Conservation (phyloP, 768 basidiomycete species). For the Tylopilus vinaceipallidus region DNA sequence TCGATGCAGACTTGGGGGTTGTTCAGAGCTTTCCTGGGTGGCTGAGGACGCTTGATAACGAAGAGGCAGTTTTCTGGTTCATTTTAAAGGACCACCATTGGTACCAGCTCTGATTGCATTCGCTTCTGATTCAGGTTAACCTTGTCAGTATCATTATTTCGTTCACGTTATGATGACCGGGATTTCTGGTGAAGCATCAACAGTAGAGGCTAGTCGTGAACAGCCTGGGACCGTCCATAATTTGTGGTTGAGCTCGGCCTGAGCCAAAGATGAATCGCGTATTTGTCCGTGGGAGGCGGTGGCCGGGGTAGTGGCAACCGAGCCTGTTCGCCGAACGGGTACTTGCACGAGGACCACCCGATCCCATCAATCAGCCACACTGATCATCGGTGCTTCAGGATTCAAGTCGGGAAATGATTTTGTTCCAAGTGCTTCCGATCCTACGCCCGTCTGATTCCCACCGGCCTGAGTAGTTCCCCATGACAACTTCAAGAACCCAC, state of each 20-base stretch:
- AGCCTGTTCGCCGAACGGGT: no score
- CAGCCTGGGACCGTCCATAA: no score
- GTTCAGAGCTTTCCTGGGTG: conserved; percentile 23
- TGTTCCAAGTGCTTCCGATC: no score
- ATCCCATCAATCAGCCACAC: neutral
- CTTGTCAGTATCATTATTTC: conserved; percentile 22
- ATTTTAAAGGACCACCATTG: conserved; percentile 54
- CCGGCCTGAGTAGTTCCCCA: neutral
- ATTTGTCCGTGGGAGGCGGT: neutral
- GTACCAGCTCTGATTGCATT: conserved; percentile 52
- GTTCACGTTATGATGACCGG: neutral
- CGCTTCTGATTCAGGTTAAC: neutral
- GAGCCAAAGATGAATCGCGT: neutral
- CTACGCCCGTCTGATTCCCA: no score
- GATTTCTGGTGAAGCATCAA: no score
- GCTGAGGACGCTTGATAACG: conserved; percentile 44
- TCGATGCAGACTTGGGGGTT: conserved; percentile 6
- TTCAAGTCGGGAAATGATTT: neutral
- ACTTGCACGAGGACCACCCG: no score
- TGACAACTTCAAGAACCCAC: conserved; percentile 1
- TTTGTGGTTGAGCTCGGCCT: no score
- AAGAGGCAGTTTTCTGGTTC: conserved; percentile 58
- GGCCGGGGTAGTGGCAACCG: no score
- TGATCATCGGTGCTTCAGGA: neutral
- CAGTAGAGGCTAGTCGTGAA: no score